Conservation (phyloP, 2,329 filamentous ascomycete species). For the Exophiala spinifera region DNA sequence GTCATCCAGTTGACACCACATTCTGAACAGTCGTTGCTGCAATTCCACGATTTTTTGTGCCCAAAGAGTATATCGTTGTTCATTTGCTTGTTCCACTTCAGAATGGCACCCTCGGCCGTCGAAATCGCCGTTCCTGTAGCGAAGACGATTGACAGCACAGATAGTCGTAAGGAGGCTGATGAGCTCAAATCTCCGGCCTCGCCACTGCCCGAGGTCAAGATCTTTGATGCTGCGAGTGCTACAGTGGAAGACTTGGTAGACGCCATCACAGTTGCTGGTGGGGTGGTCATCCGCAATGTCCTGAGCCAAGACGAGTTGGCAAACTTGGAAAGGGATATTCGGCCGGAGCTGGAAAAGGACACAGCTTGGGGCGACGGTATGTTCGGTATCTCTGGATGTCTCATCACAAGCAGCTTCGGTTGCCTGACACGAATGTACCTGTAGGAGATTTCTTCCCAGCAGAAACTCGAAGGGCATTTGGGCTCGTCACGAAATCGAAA, state of each 20-base stretch:
- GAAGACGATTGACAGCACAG: constrained; percentile 6
- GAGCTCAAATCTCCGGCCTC: constrained; percentile 14
- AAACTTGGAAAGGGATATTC: constrained; percentile 24
- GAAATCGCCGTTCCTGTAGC: constrained; percentile 6
- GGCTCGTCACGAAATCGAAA: constrained; percentile 26
- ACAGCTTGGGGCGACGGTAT: constrained; percentile 19
- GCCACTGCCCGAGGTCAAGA: constrained; percentile 16
- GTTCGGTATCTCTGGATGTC: not conserved
- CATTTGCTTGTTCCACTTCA: not conserved
- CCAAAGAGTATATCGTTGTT: no score
- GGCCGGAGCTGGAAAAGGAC: constrained; percentile 26
- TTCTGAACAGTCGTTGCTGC: no score
- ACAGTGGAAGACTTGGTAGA: constrained; percentile 14
- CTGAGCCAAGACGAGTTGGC: constrained; percentile 11
- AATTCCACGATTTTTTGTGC: no score
- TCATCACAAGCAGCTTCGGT: not conserved
- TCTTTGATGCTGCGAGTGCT: constrained; percentile 9
- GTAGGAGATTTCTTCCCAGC: constrained; percentile 29
- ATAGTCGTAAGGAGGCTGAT: not conserved
- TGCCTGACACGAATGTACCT: not conserved
- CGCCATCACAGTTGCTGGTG: constrained; percentile 18
- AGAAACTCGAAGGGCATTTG: constrained; percentile 30
- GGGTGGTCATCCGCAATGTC: constrained; percentile 23
- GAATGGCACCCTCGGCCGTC: constrained; percentile 12
- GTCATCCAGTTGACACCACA: no score